phyloP scores from a whole-genome alignment of 2,329 filamentous ascomycete species.

The Alternaria rosae region DNA sequence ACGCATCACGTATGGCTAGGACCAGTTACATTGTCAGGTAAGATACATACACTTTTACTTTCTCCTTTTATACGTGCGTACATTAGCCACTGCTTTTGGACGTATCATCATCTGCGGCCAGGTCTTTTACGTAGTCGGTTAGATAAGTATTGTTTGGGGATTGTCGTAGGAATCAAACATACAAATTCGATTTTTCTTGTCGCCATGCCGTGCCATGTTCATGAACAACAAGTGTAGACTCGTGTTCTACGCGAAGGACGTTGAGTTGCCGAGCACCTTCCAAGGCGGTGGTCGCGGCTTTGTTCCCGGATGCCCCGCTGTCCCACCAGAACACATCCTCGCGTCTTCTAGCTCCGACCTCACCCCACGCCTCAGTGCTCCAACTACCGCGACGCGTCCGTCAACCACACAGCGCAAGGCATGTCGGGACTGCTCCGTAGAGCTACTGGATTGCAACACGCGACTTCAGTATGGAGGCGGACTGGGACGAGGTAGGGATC shows the following conservation, averaged over 20 bases:
- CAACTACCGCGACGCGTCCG: constrained; percentile 24
- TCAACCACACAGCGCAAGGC: constrained; percentile 30
- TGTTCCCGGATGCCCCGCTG: constrained; percentile 16
- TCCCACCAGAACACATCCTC: constrained; percentile 20
- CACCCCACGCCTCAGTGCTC: constrained; percentile 24
- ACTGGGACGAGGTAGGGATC: constrained; percentile 57
- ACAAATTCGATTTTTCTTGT: background rate
- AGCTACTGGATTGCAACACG: constrained; percentile 30
- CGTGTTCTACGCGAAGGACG: too few relatives aligned
- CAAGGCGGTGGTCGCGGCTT: constrained; percentile 1
- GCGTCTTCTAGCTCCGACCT: constrained; percentile 32
- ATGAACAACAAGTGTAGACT: background rate
- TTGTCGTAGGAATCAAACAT: background rate
- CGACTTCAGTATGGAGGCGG: constrained; percentile 57
- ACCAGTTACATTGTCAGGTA: constrained; percentile 14
- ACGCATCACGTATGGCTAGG: background rate
- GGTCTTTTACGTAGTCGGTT: background rate
- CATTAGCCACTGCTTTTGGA: background rate
- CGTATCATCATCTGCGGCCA: background rate
- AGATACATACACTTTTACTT: background rate
- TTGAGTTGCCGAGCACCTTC: background rate
- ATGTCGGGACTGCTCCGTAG: constrained; percentile 34
- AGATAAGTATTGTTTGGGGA: background rate
- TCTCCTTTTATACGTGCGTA: constrained; percentile 2
- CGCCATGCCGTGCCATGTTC: background rate